Percentiles rank a stretch among this genome's conserved stretches.
These are phyloP conservation scores for Gremmenia infestans DNA, from an alignment of 2,329 filamentous ascomycete species.

Conservation along the genomic window DNA sequence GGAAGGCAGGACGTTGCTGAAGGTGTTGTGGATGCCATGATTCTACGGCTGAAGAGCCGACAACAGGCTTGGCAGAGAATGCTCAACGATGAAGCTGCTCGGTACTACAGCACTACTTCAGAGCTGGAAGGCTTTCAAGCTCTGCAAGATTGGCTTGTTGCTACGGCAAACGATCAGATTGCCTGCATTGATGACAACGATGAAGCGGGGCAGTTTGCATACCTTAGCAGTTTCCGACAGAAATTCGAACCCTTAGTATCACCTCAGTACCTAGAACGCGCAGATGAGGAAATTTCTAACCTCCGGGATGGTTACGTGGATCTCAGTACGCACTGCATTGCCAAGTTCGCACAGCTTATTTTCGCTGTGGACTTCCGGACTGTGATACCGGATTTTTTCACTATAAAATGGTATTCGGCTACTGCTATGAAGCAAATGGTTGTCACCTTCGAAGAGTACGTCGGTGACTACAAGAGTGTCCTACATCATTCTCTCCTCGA, in stretches of 20 bases:
- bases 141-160: conserved; percentile 92
- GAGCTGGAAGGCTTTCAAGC: conserved; percentile 68
- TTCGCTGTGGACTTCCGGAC: conserved; percentile 84
- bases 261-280: conserved; percentile 71
- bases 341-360: conserved; percentile 78
- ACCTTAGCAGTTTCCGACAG: conserved; percentile 79
- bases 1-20: conserved; percentile 86
- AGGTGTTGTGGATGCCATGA: conserved; percentile 95
- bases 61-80: conserved; percentile 85
- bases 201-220: conserved; percentile 68
- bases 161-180: conserved; percentile 97
- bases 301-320: conserved; percentile 93
- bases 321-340: conserved; percentile 87
- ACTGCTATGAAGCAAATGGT: conserved; percentile 91
- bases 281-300: conserved; percentile 64
- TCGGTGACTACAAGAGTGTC: conserved; percentile 77
- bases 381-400: conserved; percentile 88
- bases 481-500: conserved; percentile 84
- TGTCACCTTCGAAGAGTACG: conserved; percentile 92
- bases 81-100: conserved; percentile 76
- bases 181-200: conserved; percentile 93
- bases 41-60: conserved; percentile 74
- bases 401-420: conserved; percentile 77
- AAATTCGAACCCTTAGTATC: conserved; percentile 80
- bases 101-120: conserved; percentile 57